Percentiles rank a stretch among this genome's conserved stretches.
Evolutionary conservation across 306 rosid genomes (phyloP).

Genomic region (Vicia sativa): DNA sequence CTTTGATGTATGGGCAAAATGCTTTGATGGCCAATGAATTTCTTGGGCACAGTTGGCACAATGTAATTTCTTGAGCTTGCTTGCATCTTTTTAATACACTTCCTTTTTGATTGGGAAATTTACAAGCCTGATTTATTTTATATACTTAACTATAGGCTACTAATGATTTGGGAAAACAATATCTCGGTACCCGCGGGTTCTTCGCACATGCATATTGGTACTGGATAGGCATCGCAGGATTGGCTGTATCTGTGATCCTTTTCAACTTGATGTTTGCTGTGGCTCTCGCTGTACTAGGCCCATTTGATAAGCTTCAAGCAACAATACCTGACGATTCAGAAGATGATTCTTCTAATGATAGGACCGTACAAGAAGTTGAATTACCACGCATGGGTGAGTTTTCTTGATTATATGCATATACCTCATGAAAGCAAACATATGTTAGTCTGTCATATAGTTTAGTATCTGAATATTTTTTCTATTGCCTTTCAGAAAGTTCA

Average conservation of each 20-base stretch:
- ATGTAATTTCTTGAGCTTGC: conserved; percentile 40
- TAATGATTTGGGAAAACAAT: background rate
- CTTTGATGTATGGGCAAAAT: conserved; percentile 57
- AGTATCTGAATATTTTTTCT: conserved; percentile 11
- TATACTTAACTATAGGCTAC: conserved; percentile 22
- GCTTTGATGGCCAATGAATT: conserved; percentile 55
- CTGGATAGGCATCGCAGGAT: conserved; percentile 56
- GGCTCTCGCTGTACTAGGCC: conserved; percentile 45
- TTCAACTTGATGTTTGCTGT: conserved; percentile 35
- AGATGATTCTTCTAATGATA: background rate
- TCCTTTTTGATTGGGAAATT: background rate
- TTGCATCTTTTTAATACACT: background rate
- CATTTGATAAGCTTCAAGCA: conserved; percentile 53
- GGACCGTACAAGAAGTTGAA: conserved; percentile 36
- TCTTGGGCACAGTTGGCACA: conserved; percentile 53
- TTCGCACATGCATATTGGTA: conserved; percentile 52
- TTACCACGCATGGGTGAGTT: conserved; percentile 46
- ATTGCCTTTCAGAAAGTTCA: conserved; percentile 44
- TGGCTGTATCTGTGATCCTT: conserved; percentile 38
- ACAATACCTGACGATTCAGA: conserved; percentile 40
- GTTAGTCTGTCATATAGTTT: background rate
- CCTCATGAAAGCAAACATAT: background rate
- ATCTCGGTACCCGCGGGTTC: conserved; percentile 42
- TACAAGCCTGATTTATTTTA: conserved; percentile 19
- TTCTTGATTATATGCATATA: conserved; percentile 12